A percentile compares a stretch with the other conserved stretches of the same genome.
Conservation (phyloP, 768 basidiomycete genomes). For the Macrocybe gigantea region DNA sequence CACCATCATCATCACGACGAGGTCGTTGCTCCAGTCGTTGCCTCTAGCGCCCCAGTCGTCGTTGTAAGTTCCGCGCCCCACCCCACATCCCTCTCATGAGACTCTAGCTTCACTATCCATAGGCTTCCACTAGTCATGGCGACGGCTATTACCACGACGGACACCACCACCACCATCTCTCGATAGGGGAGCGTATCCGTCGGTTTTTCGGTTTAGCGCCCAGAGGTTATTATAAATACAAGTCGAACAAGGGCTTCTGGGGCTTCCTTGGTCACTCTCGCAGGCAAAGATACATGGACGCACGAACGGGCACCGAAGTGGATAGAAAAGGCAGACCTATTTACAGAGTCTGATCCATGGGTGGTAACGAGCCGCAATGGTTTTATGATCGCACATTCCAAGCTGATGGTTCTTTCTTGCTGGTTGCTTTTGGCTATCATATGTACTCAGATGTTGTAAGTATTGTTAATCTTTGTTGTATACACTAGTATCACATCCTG, state of each 20-base stretch:
- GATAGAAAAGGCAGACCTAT: slow-evolving; percentile 52
- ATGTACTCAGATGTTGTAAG: no score
- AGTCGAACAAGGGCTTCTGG: slow-evolving; percentile 41
- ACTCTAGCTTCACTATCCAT: slow-evolving; percentile 7
- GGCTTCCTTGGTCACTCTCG: slow-evolving; percentile 51
- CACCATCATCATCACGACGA: slow-evolving; percentile 17
- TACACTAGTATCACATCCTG: no score
- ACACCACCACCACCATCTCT: slow-evolving; percentile 14
- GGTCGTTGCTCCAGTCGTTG: slow-evolving; percentile 12
- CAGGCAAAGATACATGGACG: slow-evolving; percentile 43
- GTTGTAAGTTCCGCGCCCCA: slow-evolving; percentile 15
- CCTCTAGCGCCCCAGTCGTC: slow-evolving; percentile 15
- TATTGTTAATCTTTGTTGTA: no score
- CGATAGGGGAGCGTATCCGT: slow-evolving; percentile 41
- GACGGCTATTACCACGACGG: slow-evolving; percentile 14
- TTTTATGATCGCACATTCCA: no score
- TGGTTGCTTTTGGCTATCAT: no score
- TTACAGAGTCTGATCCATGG: slow-evolving; percentile 32
- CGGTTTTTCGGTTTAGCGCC: slow-evolving; percentile 50
- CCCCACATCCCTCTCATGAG: not conserved
- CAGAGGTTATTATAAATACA: slow-evolving; percentile 32
- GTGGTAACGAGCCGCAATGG: no score
- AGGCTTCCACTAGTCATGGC: slow-evolving; percentile 20
- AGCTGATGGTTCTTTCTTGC: no score
- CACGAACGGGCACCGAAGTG: slow-evolving; percentile 43